A percentile compares a stretch with the other conserved stretches of the same genome.
phyloP scores from a whole-genome alignment of 225 moss, liverwort and hornwort genomes.

The Polytrichum commune region DNA sequence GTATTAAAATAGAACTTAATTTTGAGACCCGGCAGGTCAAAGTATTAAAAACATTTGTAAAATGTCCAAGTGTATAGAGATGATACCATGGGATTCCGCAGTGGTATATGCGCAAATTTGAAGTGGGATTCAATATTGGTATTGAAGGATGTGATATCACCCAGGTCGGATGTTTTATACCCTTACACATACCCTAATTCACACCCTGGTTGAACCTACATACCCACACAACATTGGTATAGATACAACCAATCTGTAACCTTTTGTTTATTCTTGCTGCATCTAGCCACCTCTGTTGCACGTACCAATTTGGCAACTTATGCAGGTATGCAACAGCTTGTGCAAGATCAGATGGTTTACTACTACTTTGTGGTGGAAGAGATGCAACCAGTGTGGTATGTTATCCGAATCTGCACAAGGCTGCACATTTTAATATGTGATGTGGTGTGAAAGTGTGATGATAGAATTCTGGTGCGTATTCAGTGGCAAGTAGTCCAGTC shows the following conservation, averaged over 20 bases:
- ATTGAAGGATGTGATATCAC: too few species aligned
- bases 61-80: too few species aligned
- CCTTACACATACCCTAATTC: too few species aligned
- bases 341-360: constrained; percentile 32
- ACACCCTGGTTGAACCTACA: too few species aligned
- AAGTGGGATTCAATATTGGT: not conserved
- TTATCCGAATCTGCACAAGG: not conserved
- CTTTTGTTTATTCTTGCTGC: not conserved
- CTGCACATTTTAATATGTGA: not conserved
- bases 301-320: constrained; percentile 8
- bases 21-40: too few species aligned
- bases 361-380: constrained; percentile 35
- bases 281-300: not conserved
- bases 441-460: not conserved
- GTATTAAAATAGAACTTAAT: too few species aligned
- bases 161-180: too few species aligned
- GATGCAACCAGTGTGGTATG: constrained; percentile 36
- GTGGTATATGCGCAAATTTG: too few species aligned
- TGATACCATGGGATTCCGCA: too few species aligned
- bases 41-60: too few species aligned
- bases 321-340: constrained; percentile 39
- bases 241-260: not conserved
- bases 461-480: not conserved
- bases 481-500: not conserved
- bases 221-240: not conserved